Evolutionary conservation across 2,329 filamentous ascomycete species (phyloP).

Genomic region (Aschersonia sp.): DNA sequence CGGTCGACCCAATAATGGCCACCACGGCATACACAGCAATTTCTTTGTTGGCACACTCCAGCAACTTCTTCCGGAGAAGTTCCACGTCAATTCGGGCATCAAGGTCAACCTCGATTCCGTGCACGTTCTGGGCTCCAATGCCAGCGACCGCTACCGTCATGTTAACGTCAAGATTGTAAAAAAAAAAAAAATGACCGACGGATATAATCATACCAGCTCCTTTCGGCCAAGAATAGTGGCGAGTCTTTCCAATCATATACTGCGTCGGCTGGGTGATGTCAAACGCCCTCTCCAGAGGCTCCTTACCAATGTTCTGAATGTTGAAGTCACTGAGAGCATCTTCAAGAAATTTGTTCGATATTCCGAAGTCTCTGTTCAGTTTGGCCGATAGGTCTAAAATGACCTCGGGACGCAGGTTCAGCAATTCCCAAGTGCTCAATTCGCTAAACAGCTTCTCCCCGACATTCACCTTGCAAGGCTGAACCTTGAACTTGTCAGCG

Average conservation of each 20-base stretch:
- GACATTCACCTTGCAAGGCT: slow-evolving; percentile 15
- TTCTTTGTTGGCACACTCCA: slow-evolving; percentile 13
- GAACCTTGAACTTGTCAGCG: slow-evolving; percentile 21
- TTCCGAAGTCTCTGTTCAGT: slow-evolving; percentile 20
- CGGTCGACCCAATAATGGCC: slow-evolving; percentile 30
- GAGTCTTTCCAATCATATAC: slow-evolving; percentile 24
- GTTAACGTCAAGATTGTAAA: neutral
- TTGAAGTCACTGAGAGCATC: slow-evolving; percentile 9
- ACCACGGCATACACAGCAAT: slow-evolving; percentile 27
- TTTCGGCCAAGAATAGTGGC: slow-evolving; percentile 35
- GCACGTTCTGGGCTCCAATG: slow-evolving; percentile 25
- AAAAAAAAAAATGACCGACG: too few relatives aligned
- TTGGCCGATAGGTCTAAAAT: slow-evolving; percentile 25
- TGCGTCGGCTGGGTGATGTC: slow-evolving; percentile 14
- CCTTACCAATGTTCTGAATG: slow-evolving; percentile 26
- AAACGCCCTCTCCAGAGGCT: slow-evolving; percentile 19
- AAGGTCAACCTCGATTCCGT: slow-evolving; percentile 24
- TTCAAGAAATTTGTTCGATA: slow-evolving; percentile 21
- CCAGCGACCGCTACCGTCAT: slow-evolving; percentile 22
- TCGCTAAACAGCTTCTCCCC: slow-evolving; percentile 19
- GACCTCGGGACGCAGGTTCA: slow-evolving; percentile 24
- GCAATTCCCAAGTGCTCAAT: slow-evolving; percentile 25
- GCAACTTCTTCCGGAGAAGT: slow-evolving; percentile 9
- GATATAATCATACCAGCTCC: slow-evolving; percentile 18
- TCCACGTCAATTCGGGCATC: slow-evolving; percentile 21